Conservation (phyloP, 345 rosid genomes). For the Ailanthus altissimus region DNA sequence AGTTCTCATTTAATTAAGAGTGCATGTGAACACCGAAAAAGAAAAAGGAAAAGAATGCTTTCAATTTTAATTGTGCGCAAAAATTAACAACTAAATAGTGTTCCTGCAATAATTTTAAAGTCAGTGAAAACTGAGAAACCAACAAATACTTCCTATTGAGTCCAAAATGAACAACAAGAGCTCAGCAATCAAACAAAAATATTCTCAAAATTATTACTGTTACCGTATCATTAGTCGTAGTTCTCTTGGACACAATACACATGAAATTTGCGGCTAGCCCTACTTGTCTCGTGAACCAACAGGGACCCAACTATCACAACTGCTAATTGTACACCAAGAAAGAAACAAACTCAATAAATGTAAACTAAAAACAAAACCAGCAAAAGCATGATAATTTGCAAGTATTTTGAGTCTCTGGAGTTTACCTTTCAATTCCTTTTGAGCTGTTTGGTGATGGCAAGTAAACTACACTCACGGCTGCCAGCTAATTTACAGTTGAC, state of each 20-base stretch:
- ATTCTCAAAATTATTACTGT: conserved; percentile 2
- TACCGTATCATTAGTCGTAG: background rate
- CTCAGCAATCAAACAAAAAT: conserved; percentile 13
- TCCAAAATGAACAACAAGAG: background rate
- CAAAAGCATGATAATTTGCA: background rate
- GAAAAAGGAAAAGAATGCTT: background rate
- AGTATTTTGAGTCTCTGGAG: background rate
- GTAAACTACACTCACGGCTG: conserved; percentile 31
- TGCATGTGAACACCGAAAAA: background rate
- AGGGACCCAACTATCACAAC: conserved; percentile 24
- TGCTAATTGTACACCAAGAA: conserved; percentile 21
- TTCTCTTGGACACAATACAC: background rate
- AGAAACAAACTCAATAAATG: conserved; percentile 33
- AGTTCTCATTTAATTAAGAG: background rate
- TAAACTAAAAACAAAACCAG: conserved; percentile 8
- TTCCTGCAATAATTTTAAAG: no score
- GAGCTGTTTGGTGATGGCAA: conserved; percentile 34
- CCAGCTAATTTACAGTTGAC: conserved; percentile 37
- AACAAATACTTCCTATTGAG: background rate
- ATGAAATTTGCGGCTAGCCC: conserved; percentile 30
- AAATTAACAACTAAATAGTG: no score
- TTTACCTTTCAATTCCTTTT: conserved; percentile 25
- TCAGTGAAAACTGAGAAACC: no score
- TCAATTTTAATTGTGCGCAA: no score
- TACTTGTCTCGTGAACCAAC: conserved; percentile 46